A percentile compares a stretch with the other conserved stretches of the same genome.
Evolutionary conservation across 1,284 basidiomycete genomes (phyloP).

Genomic region (Takashimella koratensis): DNA sequence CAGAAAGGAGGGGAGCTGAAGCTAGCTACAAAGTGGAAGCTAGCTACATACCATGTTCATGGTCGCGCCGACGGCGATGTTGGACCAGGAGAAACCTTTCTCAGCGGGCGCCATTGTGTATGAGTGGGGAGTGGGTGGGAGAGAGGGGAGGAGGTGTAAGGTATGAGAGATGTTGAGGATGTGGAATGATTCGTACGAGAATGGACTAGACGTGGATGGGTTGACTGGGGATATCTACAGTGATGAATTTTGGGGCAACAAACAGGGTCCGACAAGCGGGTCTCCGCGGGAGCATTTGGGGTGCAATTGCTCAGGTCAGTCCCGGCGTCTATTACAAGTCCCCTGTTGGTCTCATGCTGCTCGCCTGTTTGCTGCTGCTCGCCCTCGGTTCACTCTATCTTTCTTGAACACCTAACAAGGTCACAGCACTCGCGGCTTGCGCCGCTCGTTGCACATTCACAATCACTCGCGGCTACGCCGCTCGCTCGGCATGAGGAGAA

Average conservation of each 20-base stretch:
- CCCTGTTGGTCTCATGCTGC: too few species aligned
- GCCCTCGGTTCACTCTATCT: not conserved
- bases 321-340: too few species aligned
- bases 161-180: constrained; percentile 1
- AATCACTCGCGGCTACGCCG: too few species aligned
- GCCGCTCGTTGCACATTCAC: too few species aligned
- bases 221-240: too few species aligned
- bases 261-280: too few species aligned
- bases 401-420: too few species aligned
- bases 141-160: not conserved
- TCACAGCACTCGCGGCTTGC: too few species aligned
- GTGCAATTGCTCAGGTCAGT: not conserved
- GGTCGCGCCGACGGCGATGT: constrained; percentile 95
- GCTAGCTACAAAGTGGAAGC: not conserved
- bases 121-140: not conserved
- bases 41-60: constrained; percentile 79
- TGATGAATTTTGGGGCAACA: too few species aligned
- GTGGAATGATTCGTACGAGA: too few species aligned
- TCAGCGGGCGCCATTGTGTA: constrained; percentile 56
- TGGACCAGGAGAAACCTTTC: constrained; percentile 96
- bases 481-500: not conserved
- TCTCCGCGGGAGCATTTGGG: not conserved
- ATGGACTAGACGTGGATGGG: too few species aligned
- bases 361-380: too few species aligned
- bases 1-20: constrained; percentile 29